Conservation (phyloP, 2,329 filamentous ascomycete species). For the Nemania sp. region DNA sequence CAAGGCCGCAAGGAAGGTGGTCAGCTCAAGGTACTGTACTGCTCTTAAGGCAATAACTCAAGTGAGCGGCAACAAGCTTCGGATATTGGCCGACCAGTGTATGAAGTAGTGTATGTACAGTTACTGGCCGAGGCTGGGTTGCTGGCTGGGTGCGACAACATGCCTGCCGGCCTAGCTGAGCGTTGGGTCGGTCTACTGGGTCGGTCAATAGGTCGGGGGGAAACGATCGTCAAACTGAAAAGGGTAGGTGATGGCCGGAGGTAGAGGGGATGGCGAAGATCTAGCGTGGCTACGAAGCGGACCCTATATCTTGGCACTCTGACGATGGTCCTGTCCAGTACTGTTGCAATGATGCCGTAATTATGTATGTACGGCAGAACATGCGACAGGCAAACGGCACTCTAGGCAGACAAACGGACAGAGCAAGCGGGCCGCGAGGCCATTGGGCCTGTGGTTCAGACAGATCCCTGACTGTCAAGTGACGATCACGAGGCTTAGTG, state of each 20-base stretch:
- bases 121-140: no score
- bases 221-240: conserved; percentile 36
- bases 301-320: conserved; percentile 29
- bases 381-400: no score
- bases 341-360: conserved; percentile 5
- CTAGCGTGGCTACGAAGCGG: conserved; percentile 27
- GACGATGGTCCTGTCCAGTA: conserved; percentile 10
- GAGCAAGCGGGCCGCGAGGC: not conserved
- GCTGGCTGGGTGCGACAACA: conserved; percentile 13
- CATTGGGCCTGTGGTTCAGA: not conserved
- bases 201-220: conserved; percentile 6
- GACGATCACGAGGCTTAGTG: conserved; percentile 19
- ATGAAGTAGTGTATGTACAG: no score
- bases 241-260: conserved; percentile 35
- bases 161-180: conserved; percentile 6
- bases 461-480: conserved; percentile 4
- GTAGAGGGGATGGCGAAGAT: conserved; percentile 24
- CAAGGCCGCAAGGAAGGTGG: conserved; percentile 18
- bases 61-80: conserved; percentile 11
- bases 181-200: no score
- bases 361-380: no score
- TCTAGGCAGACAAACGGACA: not conserved
- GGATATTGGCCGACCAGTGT: conserved; percentile 19
- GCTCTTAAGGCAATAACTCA: no score
- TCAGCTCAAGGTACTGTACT: conserved; percentile 7